Percentiles rank a stretch among this genome's conserved stretches.
phyloP scores from a whole-genome alignment of 139 green algal species.

The Chlorella sp. region DNA sequence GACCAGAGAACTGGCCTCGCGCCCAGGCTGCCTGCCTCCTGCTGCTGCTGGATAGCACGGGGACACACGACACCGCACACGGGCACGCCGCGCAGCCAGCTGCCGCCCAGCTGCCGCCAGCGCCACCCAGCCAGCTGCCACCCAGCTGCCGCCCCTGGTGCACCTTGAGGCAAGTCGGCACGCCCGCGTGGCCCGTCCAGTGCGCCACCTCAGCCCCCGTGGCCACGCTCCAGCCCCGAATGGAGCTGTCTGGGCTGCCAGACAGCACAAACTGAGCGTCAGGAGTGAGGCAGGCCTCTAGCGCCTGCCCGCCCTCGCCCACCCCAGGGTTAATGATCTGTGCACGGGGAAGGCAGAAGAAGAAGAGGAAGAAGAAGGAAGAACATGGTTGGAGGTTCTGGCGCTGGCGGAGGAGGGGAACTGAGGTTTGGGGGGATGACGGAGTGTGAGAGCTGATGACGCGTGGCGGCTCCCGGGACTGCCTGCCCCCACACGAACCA shows the following conservation, averaged over 20 bases:
- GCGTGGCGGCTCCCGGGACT: neutral
- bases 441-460: neutral
- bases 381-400: too few species aligned
- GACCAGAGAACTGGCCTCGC: neutral
- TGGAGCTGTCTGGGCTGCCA: constrained; percentile 73
- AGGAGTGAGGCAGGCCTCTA: constrained; percentile 82
- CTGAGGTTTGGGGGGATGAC: too few species aligned
- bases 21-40: neutral
- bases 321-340: constrained; percentile 58
- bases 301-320: constrained; percentile 52
- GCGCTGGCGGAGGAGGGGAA: neutral
- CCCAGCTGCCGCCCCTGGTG: neutral
- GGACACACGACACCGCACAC: neutral
- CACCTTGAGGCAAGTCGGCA: constrained; percentile 71
- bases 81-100: neutral
- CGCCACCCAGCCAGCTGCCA: neutral
- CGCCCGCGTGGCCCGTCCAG: constrained; percentile 71
- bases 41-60: neutral
- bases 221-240: constrained; percentile 73
- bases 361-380: too few species aligned
- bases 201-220: constrained; percentile 65
- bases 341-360: neutral
- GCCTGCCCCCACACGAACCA: neutral
- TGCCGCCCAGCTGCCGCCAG: neutral
- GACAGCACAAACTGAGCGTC: constrained; percentile 84